phyloP scores from a whole-genome alignment of 805 yeast genomes.

The Trichomonascus vanleenenianus region DNA sequence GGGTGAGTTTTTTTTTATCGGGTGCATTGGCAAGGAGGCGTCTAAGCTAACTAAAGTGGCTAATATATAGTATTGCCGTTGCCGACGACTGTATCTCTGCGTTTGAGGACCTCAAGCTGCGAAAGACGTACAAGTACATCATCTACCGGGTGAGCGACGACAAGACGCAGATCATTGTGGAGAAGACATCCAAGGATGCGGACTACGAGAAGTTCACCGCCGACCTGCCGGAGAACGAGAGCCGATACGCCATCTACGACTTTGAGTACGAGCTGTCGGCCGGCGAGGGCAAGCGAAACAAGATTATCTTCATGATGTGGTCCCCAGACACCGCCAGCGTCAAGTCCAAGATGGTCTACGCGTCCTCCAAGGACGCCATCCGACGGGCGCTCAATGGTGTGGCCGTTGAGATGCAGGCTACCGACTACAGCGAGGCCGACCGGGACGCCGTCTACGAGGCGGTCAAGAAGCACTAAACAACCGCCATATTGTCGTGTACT shows the following conservation, averaged over 20 bases:
- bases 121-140: slow-evolving; percentile 73
- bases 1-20: slow-evolving; percentile 5
- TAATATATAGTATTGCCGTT: slow-evolving; percentile 56
- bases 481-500: not conserved
- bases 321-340: slow-evolving; percentile 96
- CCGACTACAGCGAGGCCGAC: slow-evolving; percentile 95
- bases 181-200: slow-evolving; percentile 63
- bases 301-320: slow-evolving; percentile 78
- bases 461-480: slow-evolving; percentile 41
- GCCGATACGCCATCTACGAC: slow-evolving; percentile 94
- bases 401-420: slow-evolving; percentile 92
- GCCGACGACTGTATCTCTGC: slow-evolving; percentile 88
- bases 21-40: not conserved
- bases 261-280: slow-evolving; percentile 86
- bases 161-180: slow-evolving; percentile 88
- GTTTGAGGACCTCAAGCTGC: slow-evolving; percentile 88
- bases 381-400: slow-evolving; percentile 97
- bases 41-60: no score
- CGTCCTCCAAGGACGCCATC: slow-evolving; percentile 95
- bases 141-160: slow-evolving; percentile 73
- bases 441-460: slow-evolving; percentile 86
- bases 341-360: slow-evolving; percentile 93
- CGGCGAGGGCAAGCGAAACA: slow-evolving; percentile 88
- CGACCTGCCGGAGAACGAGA: slow-evolving; percentile 89
- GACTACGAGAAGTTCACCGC: slow-evolving; percentile 83